Evolutionary conservation across 2,329 filamentous ascomycete species (phyloP), one percentile per base, ranked within the genome.

Genomic region (Lasiodiplodia citricola): DNA sequence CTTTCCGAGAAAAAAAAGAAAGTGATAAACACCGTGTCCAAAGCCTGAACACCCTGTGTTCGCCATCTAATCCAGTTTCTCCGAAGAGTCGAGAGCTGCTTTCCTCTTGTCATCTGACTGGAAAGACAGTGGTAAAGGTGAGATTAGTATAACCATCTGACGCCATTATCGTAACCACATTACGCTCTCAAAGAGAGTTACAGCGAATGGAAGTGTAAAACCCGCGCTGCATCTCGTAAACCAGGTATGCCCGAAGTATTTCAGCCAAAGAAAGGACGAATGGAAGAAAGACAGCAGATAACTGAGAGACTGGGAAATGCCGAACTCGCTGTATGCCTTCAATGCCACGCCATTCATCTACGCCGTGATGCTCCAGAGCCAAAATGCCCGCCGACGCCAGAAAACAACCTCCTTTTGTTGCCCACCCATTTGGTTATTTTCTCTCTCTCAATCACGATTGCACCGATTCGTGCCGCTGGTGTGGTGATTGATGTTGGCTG

Each of bases 161-260:
- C 60, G 47, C 60, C 60, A 64, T 63, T 63, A 25, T 64, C 60
- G 21, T 64, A 64, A 23, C 31, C 60, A 47, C 60, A 64, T 64
- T 64, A 37, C 47, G 25, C 4, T 47, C 2, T 25, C 10, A 16
- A 8, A 7, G 25, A 52, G 51, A 52, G n/a, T 2, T 31, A n/a
- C 31, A 52, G 47, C n/a, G 7, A 13, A 10, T 31, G 18, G 25
- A 64, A 13, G 16, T 18, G 16, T n/a, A 25, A 18, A 52, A 28
- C 21, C 60, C 44, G 23, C n/a, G 6, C n/a, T 5, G 28, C 28
- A 52, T 38, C 35, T 64, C 60, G 23, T 23, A 47, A 63, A 23
- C 6, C 31, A 31, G 21, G 7, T 21, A 25, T 18, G 41, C 10
- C 18, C 47, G 41, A 35, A 35, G 35, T 21, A 5, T 38, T 3